Conservation (phyloP, 495 filamentous ascomycete genomes). For the Viridothelium virens region DNA sequence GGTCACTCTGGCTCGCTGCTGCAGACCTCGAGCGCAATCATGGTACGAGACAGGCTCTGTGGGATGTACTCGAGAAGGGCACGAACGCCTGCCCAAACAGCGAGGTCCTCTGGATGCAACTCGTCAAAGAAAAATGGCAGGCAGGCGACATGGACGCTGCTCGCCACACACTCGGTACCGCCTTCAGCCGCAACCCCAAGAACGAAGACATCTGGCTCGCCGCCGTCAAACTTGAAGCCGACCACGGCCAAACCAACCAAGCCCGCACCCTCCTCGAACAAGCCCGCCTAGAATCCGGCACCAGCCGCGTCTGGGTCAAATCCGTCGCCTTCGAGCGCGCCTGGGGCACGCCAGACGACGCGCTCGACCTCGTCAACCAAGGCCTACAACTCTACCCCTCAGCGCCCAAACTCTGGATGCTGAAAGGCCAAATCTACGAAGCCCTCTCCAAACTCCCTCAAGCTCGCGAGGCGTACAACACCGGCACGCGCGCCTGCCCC, state of each 20-base stretch:
- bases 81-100: slow-evolving; percentile 84
- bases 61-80: slow-evolving; percentile 81
- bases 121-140: slow-evolving; percentile 89
- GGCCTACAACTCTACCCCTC: slow-evolving; percentile 82
- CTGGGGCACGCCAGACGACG: slow-evolving; percentile 58
- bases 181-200: slow-evolving; percentile 87
- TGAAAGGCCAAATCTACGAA: slow-evolving; percentile 97
- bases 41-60: slow-evolving; percentile 73
- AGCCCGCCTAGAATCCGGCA: slow-evolving; percentile 78
- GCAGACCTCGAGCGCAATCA: slow-evolving; percentile 88
- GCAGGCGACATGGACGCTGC: slow-evolving; percentile 78
- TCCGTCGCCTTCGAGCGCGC: slow-evolving; percentile 85
- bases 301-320: slow-evolving; percentile 95
- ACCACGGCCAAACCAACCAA: slow-evolving; percentile 68
- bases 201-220: slow-evolving; percentile 97
- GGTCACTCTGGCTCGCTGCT: slow-evolving; percentile 77
- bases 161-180: slow-evolving; percentile 68
- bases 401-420: slow-evolving; percentile 89
- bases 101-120: slow-evolving; percentile 91
- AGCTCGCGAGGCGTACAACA: slow-evolving; percentile 83
- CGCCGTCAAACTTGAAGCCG: slow-evolving; percentile 89
- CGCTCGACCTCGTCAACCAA: slow-evolving; percentile 78
- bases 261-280: slow-evolving; percentile 72
- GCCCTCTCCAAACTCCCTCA: slow-evolving; percentile 64
- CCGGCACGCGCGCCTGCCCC: slow-evolving; percentile 78